Evolutionary conservation across 2,329 filamentous ascomycete genomes (phyloP), one percentile per base, ranked within the genome.

Genomic region (Lasiodiplodia theobromae): DNA sequence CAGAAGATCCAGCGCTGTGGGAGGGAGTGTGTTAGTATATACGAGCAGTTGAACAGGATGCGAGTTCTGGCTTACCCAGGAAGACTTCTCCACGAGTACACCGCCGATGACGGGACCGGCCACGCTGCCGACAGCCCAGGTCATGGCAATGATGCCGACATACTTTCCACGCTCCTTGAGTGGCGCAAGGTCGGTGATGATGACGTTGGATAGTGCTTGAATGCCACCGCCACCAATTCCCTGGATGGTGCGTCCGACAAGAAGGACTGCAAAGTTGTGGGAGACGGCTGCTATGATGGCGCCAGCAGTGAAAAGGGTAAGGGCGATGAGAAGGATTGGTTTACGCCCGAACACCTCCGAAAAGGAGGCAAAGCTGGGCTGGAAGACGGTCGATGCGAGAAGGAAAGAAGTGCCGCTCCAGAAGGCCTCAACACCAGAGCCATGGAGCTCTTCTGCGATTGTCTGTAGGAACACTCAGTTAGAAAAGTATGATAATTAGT

Each of bases 381-480:
- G 86, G 52, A 87, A 83, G 37, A 89, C 85, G 0, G 90, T 88
- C 68, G 86, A 88, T 3, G 89, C 87, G 5, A 93, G 84, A 4
- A 93, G 81, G 71, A 91, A 93, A 18, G 88, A 88, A 4, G 90
- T 92, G 2, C 90, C 90, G 14, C 88, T 86, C 91, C 90, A 92
- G 74, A 92, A 92, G 0, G 89, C 88, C 77, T 92, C 57, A 3
- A 74, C 21, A 11, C 60, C 70, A 3, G 69, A 71, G 23, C 72
- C 73, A 31, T 69, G 51, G 18, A 76, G 72, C 4, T 72, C 68
- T 12, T 60, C 28, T n/a, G 73, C 67, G 6, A 76, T 73, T 6
- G 51, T 66, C 74, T 73, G 54, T 21, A 83, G 78, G 25, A 3
- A 77, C n/a, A 12, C 1, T n/a, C 4, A 77, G 25, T 83, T 75